Evolutionary conservation across 2,329 filamentous ascomycete species (phyloP).

Genomic region (Penicillium carneum): DNA sequence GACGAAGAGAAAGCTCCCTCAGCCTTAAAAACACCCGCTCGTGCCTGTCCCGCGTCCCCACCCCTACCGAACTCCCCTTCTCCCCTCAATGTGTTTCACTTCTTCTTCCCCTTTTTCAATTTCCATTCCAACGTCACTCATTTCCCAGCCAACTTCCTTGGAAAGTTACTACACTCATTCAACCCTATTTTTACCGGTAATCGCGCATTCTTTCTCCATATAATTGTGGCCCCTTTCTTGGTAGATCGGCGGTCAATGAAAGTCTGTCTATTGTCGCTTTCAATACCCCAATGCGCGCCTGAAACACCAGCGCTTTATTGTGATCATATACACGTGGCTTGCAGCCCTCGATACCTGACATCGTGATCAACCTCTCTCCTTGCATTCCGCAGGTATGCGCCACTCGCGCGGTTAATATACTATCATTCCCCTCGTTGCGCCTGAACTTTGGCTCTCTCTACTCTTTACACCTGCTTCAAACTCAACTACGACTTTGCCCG

Average conservation of each 20-base stretch:
- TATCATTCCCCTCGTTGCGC: slow-evolving; percentile 17
- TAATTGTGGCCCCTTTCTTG: slow-evolving; percentile 32
- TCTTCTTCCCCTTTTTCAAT: slow-evolving; percentile 19
- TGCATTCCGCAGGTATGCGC: slow-evolving; percentile 31
- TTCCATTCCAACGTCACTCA: slow-evolving; percentile 13
- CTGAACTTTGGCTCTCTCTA: not conserved
- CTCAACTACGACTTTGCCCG: slow-evolving; percentile 39
- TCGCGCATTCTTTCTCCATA: slow-evolving; percentile 31
- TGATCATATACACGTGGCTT: slow-evolving; percentile 12
- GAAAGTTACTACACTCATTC: slow-evolving; percentile 16
- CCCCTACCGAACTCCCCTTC: slow-evolving; percentile 2
- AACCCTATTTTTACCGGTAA: not conserved
- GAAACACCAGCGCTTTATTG: slow-evolving; percentile 23
- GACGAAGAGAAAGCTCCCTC: not conserved
- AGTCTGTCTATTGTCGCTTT: slow-evolving; percentile 14
- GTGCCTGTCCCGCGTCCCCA: slow-evolving; percentile 18
- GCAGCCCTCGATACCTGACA: slow-evolving; percentile 10
- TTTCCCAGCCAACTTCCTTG: not conserved
- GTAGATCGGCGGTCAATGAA: slow-evolving; percentile 28
- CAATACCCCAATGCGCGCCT: slow-evolving; percentile 20
- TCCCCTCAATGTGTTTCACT: slow-evolving; percentile 28
- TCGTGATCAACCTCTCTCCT: slow-evolving; percentile 5
- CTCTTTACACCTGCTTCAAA: slow-evolving; percentile 5
- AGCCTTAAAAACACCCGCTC: slow-evolving; percentile 12
- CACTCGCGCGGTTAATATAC: slow-evolving; percentile 29